Evolutionary conservation across 139 green algal species (phyloP), one percentile per base, ranked within the genome.

Genomic region (Zygnema circumcarinatum): DNA sequence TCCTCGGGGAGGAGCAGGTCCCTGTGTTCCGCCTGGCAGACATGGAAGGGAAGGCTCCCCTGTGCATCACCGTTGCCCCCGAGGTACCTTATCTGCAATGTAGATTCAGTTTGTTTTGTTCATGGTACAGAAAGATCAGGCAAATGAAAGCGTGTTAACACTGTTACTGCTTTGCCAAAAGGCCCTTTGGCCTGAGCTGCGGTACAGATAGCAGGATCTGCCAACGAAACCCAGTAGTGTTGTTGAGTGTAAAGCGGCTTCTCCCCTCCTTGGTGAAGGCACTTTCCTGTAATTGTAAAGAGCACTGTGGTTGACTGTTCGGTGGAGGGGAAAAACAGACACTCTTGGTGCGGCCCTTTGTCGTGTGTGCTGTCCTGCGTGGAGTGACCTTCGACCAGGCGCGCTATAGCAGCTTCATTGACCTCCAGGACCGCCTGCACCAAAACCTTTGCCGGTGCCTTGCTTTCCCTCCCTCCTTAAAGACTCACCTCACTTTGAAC

Each of bases 351-450:
- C 92, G 97, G 0, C 97, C 97, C 0, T 99, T 98, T 89, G 94
- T 98, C 38, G 96, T 99, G 67, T 95, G 92, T 52, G 97, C 97
- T 0, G 92, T 98, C 32, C 95, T 99, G 86, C 91, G 97, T 0
- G 96, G 95, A 32, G 87, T 99, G 7, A 94, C 52, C 1, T 96
- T 99, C 85, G 94, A 98, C 78, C 38, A 93, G 25, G 86, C 86
- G 2, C 91, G 95, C 35, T 99, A 99, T 93, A 92, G 93, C 79
- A 96, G 91, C 72, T 99, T 99, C 94, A 99, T 99, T 81, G 97
- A 99, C 90, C 92, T 99, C 54, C 95, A 96, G 89, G 97, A 99
- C 92, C 98, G 98, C 90, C 94, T 99, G 89, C 97, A 99, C 90
- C 95, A 98, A 90, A 99, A 99, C 92, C 92, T 99, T 39, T 99